Base-by-base conservation (phyloP, 1,284 basidiomycete genomes). In the Moesziomyces sp. region DNA sequence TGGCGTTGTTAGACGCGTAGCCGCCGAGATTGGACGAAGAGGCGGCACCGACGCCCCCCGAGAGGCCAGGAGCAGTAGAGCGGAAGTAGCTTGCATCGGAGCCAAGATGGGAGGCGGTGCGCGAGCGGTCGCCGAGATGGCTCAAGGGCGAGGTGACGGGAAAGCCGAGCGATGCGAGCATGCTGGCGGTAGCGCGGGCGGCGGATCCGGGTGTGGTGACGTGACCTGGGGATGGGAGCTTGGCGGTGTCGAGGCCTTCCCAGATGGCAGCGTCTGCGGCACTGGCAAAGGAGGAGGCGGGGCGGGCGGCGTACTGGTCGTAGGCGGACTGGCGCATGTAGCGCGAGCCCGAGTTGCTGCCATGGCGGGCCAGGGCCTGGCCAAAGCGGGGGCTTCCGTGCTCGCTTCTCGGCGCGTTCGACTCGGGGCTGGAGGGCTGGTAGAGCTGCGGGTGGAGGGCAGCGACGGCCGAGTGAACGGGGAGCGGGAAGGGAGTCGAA, bases 361-460 rank as follows among this genome's bases (percentile, higher is more conserved):
- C 58, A 44, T 77, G 70, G 35, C 76, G 74, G 46, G 46, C 23
- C 13, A 76, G 68, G 6, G 61, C 49, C 45, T 74, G 74, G 23
- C 59, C 49, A 60, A 73, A 76, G 65, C 74, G 70, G 47, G 74
- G 76, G 48, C 69, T 76, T 23, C 74, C 72, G 55, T 77, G 74
- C 70, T 77, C 70, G 69, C 72, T 76, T 63, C 70, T 63, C 55
- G 71, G 58, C 51, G 59, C 60, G 71, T 61, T 77, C 57, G 77
- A 78, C 65, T 78, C 77, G 54, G 77, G 77, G 45, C 75, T 77
- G 19, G 74, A 71, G 5, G 77, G 70, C 56, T 77, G 74, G 48
- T 66, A 64, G 65, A 75, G 56, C 55, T 69, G 64, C 18, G 66
- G 63, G 24, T 72, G 69, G 26, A 72, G 64, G 4, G 73, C 73